Evolutionary conservation across 768 basidiomycete species (phyloP), one percentile per base, ranked within the genome.

Genomic region (Lanmaoa rubissima): DNA sequence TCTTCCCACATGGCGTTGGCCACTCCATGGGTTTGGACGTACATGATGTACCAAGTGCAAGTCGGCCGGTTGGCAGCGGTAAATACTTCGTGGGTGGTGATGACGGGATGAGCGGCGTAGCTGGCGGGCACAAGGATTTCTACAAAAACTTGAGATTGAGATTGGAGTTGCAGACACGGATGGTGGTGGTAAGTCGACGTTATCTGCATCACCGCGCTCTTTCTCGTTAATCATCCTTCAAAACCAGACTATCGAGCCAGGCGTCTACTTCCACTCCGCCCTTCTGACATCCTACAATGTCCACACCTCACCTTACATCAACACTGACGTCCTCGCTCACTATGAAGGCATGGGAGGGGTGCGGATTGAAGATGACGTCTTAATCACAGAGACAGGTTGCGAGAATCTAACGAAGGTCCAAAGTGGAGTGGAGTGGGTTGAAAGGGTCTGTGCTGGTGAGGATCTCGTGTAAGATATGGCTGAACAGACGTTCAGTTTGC

Each of bases 11-110:
- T 66, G 96, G 95, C 3, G 76, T 90, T 39, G 93, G 94, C 1
- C 95, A 98, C 69, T 90, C 90, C 7, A 76, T 98, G 41, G 96
- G 96, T 12, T 77, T 97, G 72, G 96, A 98, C 68, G 94, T 98
- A 2, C 96, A 97, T 67, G 95, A 97, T 65, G 91, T 90, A 1
- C 90, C 92, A 0, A 83, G 79, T 45, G 87, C 88, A n/a, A 89
- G 82, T 70, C 91, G 86, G 68, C 92, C 88, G n/a, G 69, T 56
- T 10, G 73, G 75, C 16, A 88, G 83, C 62, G 73, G 75, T 1
- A 86, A 69, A 54, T 70, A 69, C 47, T 69, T 70, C 65, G 93
- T 96, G 2, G 90, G 92, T 67, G 92, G 89, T 62, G 87, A 87
- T 0, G 86, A 89, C 0, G 80, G 77, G 41, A 83, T 83, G 13